phyloP scores from a whole-genome alignment of 177 flowering plant species.

The Tripterygium wilfordii region DNA sequence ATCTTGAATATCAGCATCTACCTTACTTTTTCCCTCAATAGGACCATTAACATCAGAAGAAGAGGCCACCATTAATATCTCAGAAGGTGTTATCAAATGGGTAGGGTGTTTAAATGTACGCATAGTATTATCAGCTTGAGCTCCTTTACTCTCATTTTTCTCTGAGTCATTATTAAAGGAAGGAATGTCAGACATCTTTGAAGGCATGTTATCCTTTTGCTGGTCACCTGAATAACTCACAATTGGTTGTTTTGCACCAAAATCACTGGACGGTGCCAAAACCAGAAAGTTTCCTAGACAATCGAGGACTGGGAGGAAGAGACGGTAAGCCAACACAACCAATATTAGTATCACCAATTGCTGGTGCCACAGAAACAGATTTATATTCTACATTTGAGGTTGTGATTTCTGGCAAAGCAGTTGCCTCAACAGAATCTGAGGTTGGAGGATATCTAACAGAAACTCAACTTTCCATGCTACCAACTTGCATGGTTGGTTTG shows the following conservation, averaged over 20 bases:
- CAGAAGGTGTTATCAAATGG: conserved; percentile 86
- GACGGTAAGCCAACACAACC: conserved; percentile 43
- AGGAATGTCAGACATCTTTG: conserved; percentile 34
- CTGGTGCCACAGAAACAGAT: conserved; percentile 21
- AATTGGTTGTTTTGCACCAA: conserved; percentile 35
- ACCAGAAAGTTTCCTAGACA: conserved; percentile 37
- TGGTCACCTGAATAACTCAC: conserved; percentile 59
- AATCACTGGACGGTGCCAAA: conserved; percentile 33
- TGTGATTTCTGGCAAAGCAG: conserved; percentile 25
- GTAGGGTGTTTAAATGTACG: conserved; percentile 70
- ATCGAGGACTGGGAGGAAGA: conserved; percentile 60
- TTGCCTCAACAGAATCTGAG: conserved; percentile 31
- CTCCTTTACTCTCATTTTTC: conserved; percentile 36
- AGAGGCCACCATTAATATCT: conserved; percentile 60
- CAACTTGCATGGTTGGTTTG: too few relatives aligned
- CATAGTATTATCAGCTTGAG: conserved; percentile 41
- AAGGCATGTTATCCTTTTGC: conserved; percentile 36
- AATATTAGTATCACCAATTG: conserved; percentile 33
- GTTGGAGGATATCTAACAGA: too few relatives aligned
- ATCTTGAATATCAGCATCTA: conserved; percentile 51
- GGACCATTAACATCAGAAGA: conserved; percentile 45
- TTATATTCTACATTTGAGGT: conserved; percentile 31
- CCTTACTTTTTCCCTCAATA: conserved; percentile 36
- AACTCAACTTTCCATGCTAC: too few relatives aligned
- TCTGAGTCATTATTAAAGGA: conserved; percentile 36